Conservation (phyloP, 768 basidiomycete genomes). For the Epithele typhae region DNA sequence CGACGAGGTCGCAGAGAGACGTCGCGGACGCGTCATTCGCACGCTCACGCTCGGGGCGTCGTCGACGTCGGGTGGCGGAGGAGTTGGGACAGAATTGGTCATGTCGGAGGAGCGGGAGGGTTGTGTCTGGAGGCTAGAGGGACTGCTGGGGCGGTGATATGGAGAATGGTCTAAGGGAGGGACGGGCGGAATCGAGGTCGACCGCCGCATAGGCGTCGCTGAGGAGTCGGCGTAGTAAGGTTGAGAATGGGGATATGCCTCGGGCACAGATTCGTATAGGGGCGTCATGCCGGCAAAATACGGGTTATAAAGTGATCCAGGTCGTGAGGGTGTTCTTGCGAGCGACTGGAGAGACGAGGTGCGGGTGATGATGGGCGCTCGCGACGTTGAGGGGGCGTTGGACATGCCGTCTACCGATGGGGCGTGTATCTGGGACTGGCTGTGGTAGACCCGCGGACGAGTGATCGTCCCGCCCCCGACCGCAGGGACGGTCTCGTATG, state of each 20-base stretch:
- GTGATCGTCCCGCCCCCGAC: constrained; percentile 88
- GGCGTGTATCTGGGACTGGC: constrained; percentile 68
- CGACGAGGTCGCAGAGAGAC: constrained; percentile 32
- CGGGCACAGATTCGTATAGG: constrained; percentile 12
- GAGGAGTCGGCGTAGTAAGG: constrained; percentile 13
- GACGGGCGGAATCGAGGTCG: constrained; percentile 20
- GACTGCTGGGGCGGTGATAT: constrained; percentile 37
- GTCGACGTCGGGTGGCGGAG: constrained; percentile 30
- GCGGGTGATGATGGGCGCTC: constrained; percentile 4
- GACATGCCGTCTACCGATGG: constrained; percentile 32
- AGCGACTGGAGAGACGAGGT: constrained; percentile 2
- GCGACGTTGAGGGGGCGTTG: not conserved
- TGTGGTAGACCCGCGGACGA: constrained; percentile 80
- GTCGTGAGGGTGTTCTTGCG: constrained; percentile 5
- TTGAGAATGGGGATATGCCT: constrained; percentile 6
- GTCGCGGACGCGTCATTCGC: constrained; percentile 24
- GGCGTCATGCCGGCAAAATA: constrained; percentile 22
- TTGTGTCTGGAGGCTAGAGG: constrained; percentile 49
- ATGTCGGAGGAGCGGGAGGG: constrained; percentile 45
- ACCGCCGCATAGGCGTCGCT: constrained; percentile 7
- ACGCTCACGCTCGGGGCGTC: constrained; percentile 13
- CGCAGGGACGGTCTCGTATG: constrained; percentile 87
- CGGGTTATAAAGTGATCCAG: constrained; percentile 17
- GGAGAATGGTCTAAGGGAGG: constrained; percentile 25
- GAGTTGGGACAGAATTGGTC: constrained; percentile 42